These are phyloP conservation scores for Ganoderma resinaceum DNA, from an alignment of 1,284 basidiomycete genomes.

Conservation along the genomic window DNA sequence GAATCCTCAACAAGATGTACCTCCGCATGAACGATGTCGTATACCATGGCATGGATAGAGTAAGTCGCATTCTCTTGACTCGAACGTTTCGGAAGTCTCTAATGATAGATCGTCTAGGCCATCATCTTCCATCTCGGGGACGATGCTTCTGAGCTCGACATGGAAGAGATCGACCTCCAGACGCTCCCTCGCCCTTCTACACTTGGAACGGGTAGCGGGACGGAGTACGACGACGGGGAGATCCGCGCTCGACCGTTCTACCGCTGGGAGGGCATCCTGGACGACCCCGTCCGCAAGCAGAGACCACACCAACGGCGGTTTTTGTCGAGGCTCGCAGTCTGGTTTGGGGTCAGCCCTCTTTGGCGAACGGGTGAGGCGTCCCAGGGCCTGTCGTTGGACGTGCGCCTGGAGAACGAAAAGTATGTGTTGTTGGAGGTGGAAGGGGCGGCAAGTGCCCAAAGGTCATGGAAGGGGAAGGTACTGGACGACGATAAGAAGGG, in stretches of 20 bases:
- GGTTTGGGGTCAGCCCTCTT: conserved; percentile 70
- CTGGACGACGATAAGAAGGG: conserved; percentile 8
- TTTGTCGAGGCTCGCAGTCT: conserved; percentile 64
- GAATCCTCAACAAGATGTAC: conserved; percentile 80
- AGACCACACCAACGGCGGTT: conserved; percentile 45
- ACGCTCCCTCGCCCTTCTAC: conserved; percentile 58
- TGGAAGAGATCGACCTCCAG: conserved; percentile 64
- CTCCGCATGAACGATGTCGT: conserved; percentile 78
- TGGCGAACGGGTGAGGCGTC: conserved; percentile 61
- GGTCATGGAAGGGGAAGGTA: not conserved
- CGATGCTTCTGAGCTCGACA: conserved; percentile 58
- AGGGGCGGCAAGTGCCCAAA: not conserved
- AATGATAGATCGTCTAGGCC: conserved; percentile 47
- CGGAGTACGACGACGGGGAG: conserved; percentile 69
- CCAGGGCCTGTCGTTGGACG: conserved; percentile 65
- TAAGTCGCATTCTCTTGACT: conserved; percentile 37
- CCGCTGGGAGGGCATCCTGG: conserved; percentile 77
- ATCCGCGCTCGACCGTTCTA: conserved; percentile 69
- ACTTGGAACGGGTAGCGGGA: conserved; percentile 74
- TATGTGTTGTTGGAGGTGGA: conserved; percentile 54
- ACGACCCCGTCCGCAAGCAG: conserved; percentile 54
- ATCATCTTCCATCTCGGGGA: conserved; percentile 69
- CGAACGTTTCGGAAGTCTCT: no score
- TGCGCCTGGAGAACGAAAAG: conserved; percentile 58
- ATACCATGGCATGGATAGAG: conserved; percentile 60